Evolutionary conservation across 2,329 filamentous ascomycete species (phyloP).

Genomic region (Neofusicoccum kwambonambiense): DNA sequence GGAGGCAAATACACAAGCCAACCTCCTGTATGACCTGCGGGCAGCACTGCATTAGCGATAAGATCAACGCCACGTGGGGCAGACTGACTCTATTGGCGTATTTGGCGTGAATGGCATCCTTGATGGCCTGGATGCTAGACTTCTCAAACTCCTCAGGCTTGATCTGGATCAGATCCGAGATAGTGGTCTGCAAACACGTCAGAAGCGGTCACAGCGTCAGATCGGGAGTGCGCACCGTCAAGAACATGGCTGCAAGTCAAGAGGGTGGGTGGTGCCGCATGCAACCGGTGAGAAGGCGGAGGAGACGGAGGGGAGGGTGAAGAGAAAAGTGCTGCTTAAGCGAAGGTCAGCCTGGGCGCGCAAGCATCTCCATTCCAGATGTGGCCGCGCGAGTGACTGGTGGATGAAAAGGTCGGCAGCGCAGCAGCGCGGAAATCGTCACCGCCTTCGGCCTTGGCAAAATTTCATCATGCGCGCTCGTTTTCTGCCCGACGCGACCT

Average conservation of each 20-base stretch:
- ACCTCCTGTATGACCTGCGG: slow-evolving; percentile 81
- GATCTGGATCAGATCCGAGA: slow-evolving; percentile 93
- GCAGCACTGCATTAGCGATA: slow-evolving; percentile 11
- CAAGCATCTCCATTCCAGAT: background rate
- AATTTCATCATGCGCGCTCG: slow-evolving; percentile 6
- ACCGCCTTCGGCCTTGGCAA: slow-evolving; percentile 17
- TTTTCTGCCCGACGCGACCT: background rate
- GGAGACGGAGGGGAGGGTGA: background rate
- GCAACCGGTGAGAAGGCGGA: background rate
- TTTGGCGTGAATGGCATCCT: slow-evolving; percentile 96
- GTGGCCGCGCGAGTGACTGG: background rate
- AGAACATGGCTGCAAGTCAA: slow-evolving; percentile 7
- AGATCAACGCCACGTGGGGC: background rate
- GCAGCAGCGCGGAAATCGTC: background rate
- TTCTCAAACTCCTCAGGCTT: slow-evolving; percentile 84
- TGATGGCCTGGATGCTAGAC: slow-evolving; percentile 77
- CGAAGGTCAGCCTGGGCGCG: background rate
- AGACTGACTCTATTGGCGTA: slow-evolving; percentile 79
- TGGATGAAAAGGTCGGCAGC: slow-evolving; percentile 7
- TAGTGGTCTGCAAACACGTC: slow-evolving; percentile 66
- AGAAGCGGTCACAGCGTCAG: slow-evolving; percentile 2
- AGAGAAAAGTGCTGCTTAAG: background rate
- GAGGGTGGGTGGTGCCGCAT: background rate
- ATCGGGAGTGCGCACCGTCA: slow-evolving; percentile 8
- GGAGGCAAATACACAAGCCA: slow-evolving; percentile 89